Base-by-base conservation (phyloP, 257 asterid species). In the Nyctanthes arbortristis region DNA sequence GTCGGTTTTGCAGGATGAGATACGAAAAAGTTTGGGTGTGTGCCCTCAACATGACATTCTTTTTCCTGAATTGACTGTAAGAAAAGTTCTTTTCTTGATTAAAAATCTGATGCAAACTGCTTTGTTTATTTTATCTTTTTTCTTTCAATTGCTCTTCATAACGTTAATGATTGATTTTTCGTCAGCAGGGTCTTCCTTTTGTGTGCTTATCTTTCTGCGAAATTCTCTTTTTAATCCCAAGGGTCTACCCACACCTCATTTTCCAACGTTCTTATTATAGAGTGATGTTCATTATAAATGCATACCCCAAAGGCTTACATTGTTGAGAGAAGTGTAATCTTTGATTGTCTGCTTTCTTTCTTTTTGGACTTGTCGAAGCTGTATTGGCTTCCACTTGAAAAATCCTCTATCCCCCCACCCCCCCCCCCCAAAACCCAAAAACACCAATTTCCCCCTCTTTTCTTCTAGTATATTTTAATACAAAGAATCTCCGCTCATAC, bases 21-120 rank as follows among this genome's bases (percentile, higher is more conserved):
- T 93, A 71, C 94, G 97, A 73, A 87, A 86, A 74, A 84, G 84
- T 76, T 81, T 93, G 81, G 99, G 99, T 16, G 96, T 93, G 39
- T 93, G 97, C 76, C 99, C 99, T 34, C 99, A 93, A 69, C 69
- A 93, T 74, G 99, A 93, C 80, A 93, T 93, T 83, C 99, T 93
- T 85, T 93, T 93, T 67, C 96, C 96, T 7, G 99, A 93, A 81
- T 80, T 93, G 78, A 89, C 97, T 47, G 99, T 93, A 80, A 89
- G 96, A 73, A 66, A 77, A 69, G 12, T 62, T 63, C 45, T 35
- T 54, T 60, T 75, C 57, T 63, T n/a, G n/a, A 47, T 7, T 47
- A 47, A 14, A 52, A 39, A 39, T 39, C n/a, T 39, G 47, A 22
- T 24, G 59, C 67, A 69, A 67, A 43, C 68, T 40, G 1, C 1